phyloP scores from a whole-genome alignment of 805 yeast genomes.

The Naumovozyma castellii region DNA sequence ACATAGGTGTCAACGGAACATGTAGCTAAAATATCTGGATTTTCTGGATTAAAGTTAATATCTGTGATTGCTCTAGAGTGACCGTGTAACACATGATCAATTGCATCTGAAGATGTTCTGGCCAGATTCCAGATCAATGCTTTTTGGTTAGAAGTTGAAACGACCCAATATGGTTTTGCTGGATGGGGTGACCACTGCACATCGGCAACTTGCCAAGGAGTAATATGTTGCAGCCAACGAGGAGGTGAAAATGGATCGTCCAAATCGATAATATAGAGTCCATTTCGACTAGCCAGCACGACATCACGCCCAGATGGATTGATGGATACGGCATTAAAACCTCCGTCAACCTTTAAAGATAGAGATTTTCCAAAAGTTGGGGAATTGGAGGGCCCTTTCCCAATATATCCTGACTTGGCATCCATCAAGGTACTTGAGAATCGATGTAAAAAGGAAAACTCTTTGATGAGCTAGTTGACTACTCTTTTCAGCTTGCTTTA shows the following conservation, averaged over 20 bases:
- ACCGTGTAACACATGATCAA: slow-evolving; percentile 78
- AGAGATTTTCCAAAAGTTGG: slow-evolving; percentile 73
- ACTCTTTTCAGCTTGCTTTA: too few relatives aligned
- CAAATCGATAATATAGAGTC: slow-evolving; percentile 80
- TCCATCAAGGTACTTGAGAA: too few relatives aligned
- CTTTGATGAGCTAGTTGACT: too few relatives aligned
- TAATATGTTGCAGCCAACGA: slow-evolving; percentile 81
- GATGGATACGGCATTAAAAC: slow-evolving; percentile 83
- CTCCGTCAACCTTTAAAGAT: slow-evolving; percentile 80
- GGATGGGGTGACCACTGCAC: slow-evolving; percentile 97
- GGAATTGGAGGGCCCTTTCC: slow-evolving; percentile 33
- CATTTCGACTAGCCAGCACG: slow-evolving; percentile 73
- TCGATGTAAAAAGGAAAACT: too few relatives aligned
- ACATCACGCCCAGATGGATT: slow-evolving; percentile 90
- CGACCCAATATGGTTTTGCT: slow-evolving; percentile 79
- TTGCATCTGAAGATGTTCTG: slow-evolving; percentile 58
- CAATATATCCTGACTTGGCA: slow-evolving; percentile 1
- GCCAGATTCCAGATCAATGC: slow-evolving; percentile 91
- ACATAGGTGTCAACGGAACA: slow-evolving; percentile 87
- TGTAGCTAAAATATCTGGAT: slow-evolving; percentile 83
- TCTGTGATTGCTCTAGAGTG: slow-evolving; percentile 93
- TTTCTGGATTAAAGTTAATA: slow-evolving; percentile 79
- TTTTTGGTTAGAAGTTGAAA: slow-evolving; percentile 90
- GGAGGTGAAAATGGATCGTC: slow-evolving; percentile 96
- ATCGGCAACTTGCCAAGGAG: slow-evolving; percentile 98